phyloP scores from a whole-genome alignment of 2,329 filamentous ascomycete genomes.

The Davidsoniella neocaledoniae region DNA sequence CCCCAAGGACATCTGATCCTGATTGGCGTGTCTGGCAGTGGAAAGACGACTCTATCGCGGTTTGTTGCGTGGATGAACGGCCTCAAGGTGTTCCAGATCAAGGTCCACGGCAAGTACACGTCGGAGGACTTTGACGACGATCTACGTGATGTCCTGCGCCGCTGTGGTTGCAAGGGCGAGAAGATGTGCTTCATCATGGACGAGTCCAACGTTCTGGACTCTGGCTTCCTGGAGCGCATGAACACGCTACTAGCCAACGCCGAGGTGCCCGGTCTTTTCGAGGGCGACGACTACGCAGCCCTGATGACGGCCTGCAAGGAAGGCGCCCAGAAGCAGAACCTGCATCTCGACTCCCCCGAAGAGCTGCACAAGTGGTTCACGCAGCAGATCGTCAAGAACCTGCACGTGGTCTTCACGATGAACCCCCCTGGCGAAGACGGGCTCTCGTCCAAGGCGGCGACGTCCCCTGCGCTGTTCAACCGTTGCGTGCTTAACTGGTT shows the following conservation, averaged over 20 bases:
- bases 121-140: slow-evolving; percentile 98
- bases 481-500: slow-evolving; percentile 99
- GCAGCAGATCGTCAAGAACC: slow-evolving; percentile 94
- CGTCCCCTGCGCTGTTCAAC: slow-evolving; percentile 96
- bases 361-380: slow-evolving; percentile 99
- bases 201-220: slow-evolving; percentile 95
- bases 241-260: slow-evolving; percentile 97
- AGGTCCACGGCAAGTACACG: slow-evolving; percentile 97
- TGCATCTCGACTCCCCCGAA: slow-evolving; percentile 91
- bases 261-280: slow-evolving; percentile 96
- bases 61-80: slow-evolving; percentile 99
- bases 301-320: slow-evolving; percentile 99
- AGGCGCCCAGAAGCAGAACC: slow-evolving; percentile 85
- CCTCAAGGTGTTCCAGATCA: slow-evolving; percentile 97
- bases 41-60: slow-evolving; percentile 92
- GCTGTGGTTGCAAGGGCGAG: slow-evolving; percentile 93
- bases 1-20: slow-evolving; percentile 96
- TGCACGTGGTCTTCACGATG: slow-evolving; percentile 99
- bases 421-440: slow-evolving; percentile 85
- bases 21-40: slow-evolving; percentile 94
- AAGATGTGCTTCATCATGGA: slow-evolving; percentile 99
- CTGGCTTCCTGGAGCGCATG: slow-evolving; percentile 97
- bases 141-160: slow-evolving; percentile 76
- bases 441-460: slow-evolving; percentile 87
- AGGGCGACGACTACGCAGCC: slow-evolving; percentile 96